Evolutionary conservation across 208 protist genomes (phyloP).

Genomic region (Acanthamoeba royreba): DNA sequence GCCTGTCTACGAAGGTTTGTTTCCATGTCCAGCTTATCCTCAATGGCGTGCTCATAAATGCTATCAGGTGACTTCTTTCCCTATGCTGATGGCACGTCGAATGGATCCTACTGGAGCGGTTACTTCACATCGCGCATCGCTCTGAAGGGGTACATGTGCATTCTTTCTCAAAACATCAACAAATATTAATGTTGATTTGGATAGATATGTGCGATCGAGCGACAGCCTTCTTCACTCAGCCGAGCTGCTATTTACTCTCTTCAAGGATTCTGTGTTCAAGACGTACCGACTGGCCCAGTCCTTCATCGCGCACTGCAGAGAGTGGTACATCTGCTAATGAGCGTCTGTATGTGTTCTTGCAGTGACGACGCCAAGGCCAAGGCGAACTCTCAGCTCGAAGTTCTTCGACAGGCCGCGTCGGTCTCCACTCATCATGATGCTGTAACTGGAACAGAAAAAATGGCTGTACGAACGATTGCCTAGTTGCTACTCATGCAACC

Average conservation of each 20-base stretch:
- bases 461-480: neutral
- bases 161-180: neutral
- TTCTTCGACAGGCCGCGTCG: constrained; percentile 43
- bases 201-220: neutral
- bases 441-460: constrained; percentile 57
- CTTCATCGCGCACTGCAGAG: too few relatives aligned
- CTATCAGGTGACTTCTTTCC: constrained; percentile 55
- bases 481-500: neutral
- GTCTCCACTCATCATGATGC: constrained; percentile 67
- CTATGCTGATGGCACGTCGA: constrained; percentile 38
- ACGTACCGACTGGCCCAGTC: too few relatives aligned
- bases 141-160: neutral
- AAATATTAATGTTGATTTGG: neutral
- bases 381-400: neutral
- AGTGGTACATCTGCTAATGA: too few relatives aligned
- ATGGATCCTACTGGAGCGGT: constrained; percentile 56
- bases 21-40: neutral
- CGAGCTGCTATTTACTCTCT: neutral
- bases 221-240: neutral
- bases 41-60: neutral
- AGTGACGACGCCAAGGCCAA: neutral
- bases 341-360: too few relatives aligned
- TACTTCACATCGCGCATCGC: constrained; percentile 40
- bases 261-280: neutral
- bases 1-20: neutral